Conservation (phyloP, 2,329 filamentous ascomycete genomes). For the Exophiala sideris region DNA sequence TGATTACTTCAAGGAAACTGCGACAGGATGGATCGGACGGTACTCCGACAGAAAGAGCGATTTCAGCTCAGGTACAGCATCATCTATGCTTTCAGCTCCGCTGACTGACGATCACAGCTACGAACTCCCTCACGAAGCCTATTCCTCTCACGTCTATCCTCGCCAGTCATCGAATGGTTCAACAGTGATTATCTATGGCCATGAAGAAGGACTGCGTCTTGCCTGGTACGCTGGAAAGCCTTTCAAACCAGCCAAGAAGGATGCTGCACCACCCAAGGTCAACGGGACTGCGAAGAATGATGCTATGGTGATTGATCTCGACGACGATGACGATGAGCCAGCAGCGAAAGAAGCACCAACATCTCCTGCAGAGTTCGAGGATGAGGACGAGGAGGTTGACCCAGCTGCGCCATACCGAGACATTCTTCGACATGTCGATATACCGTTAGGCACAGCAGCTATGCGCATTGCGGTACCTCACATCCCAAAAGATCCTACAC, state of each 20-base stretch:
- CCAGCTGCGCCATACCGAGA: slow-evolving; percentile 53
- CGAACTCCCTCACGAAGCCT: slow-evolving; percentile 56
- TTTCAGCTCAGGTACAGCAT: slow-evolving; percentile 41
- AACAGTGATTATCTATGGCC: slow-evolving; percentile 58
- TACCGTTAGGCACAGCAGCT: slow-evolving; percentile 53
- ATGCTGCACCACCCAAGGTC: slow-evolving; percentile 33
- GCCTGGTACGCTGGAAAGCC: slow-evolving; percentile 59
- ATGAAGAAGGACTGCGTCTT: slow-evolving; percentile 56
- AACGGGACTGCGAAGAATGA: slow-evolving; percentile 43
- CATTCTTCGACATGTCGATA: slow-evolving; percentile 54
- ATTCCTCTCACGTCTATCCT: slow-evolving; percentile 57
- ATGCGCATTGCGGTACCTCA: slow-evolving; percentile 50
- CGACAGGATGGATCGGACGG: slow-evolving; percentile 34
- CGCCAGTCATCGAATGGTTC: slow-evolving; percentile 59
- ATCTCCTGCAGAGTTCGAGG: slow-evolving; percentile 45
- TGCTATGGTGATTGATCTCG: slow-evolving; percentile 55
- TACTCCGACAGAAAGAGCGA: slow-evolving; percentile 39
- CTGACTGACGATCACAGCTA: slow-evolving; percentile 45
- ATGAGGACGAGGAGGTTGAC: slow-evolving; percentile 58
- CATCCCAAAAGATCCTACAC: slow-evolving; percentile 35
- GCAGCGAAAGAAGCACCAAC: slow-evolving; percentile 24
- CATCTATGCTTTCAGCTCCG: neutral
- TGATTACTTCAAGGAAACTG: neutral
- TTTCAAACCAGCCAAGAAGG: slow-evolving; percentile 38
- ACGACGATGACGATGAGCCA: slow-evolving; percentile 55